A percentile compares a stretch with the other conserved stretches of the same genome.
phyloP scores from a whole-genome alignment of 306 rosid genomes.

The Acacia crassicarpa region DNA sequence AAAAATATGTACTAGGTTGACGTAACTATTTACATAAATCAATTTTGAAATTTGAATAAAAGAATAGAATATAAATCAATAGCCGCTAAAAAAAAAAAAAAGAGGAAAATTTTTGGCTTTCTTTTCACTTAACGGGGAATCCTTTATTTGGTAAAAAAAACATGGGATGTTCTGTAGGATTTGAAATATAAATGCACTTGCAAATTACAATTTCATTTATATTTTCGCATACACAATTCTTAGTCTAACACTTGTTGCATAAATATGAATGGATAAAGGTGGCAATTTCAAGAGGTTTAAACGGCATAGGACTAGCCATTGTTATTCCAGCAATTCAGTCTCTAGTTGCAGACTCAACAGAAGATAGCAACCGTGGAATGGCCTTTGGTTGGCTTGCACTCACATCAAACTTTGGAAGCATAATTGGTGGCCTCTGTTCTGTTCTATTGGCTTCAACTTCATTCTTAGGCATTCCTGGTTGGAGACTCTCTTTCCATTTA shows the following conservation, averaged over 20 bases:
- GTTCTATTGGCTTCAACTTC: conserved; percentile 70
- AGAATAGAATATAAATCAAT: background rate
- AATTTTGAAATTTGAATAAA: too few relatives aligned
- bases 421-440: conserved; percentile 70
- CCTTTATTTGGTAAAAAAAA: too few relatives aligned
- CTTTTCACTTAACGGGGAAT: background rate
- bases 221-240: background rate
- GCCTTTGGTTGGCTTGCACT: conserved; percentile 86
- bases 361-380: conserved; percentile 69
- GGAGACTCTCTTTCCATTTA: conserved; percentile 83
- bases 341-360: conserved; percentile 76
- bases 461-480: conserved; percentile 72
- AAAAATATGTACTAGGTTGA: too few relatives aligned
- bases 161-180: background rate
- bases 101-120: background rate
- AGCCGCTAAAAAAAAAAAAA: background rate
- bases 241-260: background rate
- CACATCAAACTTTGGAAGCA: conserved; percentile 68
- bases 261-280: conserved; percentile 44
- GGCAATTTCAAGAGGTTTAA: conserved; percentile 86
- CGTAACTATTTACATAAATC: too few relatives aligned
- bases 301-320: conserved; percentile 90
- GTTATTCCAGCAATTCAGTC: conserved; percentile 82
- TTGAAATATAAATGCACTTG: background rate
- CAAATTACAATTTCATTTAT: background rate